Base-by-base conservation (phyloP, 2,329 filamentous ascomycete genomes). In the Byssochlamys sp. region DNA sequence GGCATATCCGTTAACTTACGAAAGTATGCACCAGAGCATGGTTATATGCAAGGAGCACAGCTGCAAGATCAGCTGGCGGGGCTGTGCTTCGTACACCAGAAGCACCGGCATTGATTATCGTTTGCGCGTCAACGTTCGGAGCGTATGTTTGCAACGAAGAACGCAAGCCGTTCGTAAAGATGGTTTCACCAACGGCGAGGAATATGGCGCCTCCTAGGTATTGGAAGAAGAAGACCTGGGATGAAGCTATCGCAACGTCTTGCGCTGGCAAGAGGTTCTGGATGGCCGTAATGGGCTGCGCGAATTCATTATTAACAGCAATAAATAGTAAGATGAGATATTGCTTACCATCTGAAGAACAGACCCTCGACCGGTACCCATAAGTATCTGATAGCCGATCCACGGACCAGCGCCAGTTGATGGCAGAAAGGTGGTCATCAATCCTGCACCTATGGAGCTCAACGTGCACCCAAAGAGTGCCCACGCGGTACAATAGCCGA, bases 321-420 rank as follows among this genome's bases (percentile, higher is more conserved):
- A 7, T 45, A 45, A 24, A 9, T 24, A 5, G n/a, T n/a, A 19
- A 14, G 7, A 19, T 45, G 39, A 9, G 19, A 45, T 45, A 45
- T n/a, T 10, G 7, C 39, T 19, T n/a, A 56, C 51, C 48, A 67
- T 63, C 55, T 70, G 66, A 31, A 69, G 62, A 49, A 60, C 60
- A 4, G 66, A 54, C 6, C 68, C 69, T 12, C 65, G 53, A 24
- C 65, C 68, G 28, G 65, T 59, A n/a, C 69, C 69, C 19, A 57
- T 58, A 14, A 72, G 57, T 31, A 65, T 60, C 57, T 71, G 67
- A 50, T 71, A 71, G 3, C 68, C 69, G 26, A 71, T 67, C 67
- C 68, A 71, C 48, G 65, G 61, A 25, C 52, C 57, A 11, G 58
- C 33, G 3, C 50, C 29, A 14, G 62, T 62, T 39, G 63, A 27